Conservation (phyloP, 768 basidiomycete genomes). For the Boletellus sp. region DNA sequence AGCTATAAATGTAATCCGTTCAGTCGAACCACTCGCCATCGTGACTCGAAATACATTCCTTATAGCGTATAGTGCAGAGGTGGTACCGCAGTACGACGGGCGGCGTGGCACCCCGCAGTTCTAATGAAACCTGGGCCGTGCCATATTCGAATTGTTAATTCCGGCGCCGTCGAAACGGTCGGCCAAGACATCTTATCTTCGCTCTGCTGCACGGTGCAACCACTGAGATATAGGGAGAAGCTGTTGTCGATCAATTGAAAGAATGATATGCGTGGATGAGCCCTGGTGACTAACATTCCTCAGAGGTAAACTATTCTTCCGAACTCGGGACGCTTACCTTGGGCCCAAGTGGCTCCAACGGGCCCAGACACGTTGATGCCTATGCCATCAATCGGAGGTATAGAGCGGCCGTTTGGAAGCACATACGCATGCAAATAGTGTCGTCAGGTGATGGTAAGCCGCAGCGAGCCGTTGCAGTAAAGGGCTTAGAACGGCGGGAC, state of each 20-base stretch:
- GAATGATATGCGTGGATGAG: background rate
- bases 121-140: too few species aligned
- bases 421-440: background rate
- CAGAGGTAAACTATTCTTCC: background rate
- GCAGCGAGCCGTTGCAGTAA: slow-evolving; percentile 45
- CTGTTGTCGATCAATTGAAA: background rate
- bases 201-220: background rate
- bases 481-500: slow-evolving; percentile 43
- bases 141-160: too few species aligned
- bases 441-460: background rate
- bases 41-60: too few species aligned
- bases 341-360: background rate
- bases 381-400: too few species aligned
- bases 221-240: background rate
- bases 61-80: too few species aligned
- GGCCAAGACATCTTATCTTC: background rate
- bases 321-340: background rate
- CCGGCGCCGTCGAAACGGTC: too few species aligned
- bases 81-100: too few species aligned
- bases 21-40: too few species aligned
- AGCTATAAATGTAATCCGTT: too few species aligned
- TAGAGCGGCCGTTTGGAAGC: background rate
- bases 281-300: background rate
- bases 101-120: too few species aligned
- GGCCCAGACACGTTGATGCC: background rate